Base-by-base conservation (phyloP, 1,284 basidiomycete species). In the Cystobasidium slooffiae region DNA sequence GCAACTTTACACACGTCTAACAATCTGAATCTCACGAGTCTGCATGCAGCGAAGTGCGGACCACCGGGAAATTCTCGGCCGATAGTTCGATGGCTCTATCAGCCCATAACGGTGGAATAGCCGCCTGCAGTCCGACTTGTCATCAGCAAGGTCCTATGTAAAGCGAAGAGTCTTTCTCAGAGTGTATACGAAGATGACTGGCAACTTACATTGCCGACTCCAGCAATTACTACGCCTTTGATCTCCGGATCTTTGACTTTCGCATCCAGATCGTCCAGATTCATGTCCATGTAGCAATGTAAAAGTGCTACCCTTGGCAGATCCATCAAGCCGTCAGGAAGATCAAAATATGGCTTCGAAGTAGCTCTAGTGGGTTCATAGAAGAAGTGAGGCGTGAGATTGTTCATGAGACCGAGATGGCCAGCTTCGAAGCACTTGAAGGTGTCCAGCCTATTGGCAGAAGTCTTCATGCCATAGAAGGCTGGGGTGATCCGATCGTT, bases 301-400 rank as follows among this genome's bases (percentile, higher is more conserved):
- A 64, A 7, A 7, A 24, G 24, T 6, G 39, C 62, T 8, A 64
- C 43, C 22, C 24, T 64, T 6, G 62, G 62, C 24, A 64, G 22
- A 16, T 43, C 24, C 14, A 46, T n/a, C n/a, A n/a, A 14, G 43
- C 12, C 6, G 7, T 31, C 24, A 6, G 43, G 7, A 18, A 64
- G 14, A 64, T 64, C 44, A 22, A 44, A 64, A 24, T 64, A 37
- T 12, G 39, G 62, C 24, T 43, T 46, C 39, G 16, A 6, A 18
- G 62, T 64, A 10, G 62, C n/a, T 49, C 24, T 43, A 22, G 41
- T 43, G 6, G 62, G 62, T 16, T 44, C 43, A 47, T 12, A 64
- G 44, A 64, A 64, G 41, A 46, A 64, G 62, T 64, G 46, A 16
- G 62, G 62, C 6, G 62, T 64, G 62, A 46, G 46, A 43, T 64